Base-by-base conservation (phyloP, 2,329 filamentous ascomycete genomes). In the Cladosporium sp. region DNA sequence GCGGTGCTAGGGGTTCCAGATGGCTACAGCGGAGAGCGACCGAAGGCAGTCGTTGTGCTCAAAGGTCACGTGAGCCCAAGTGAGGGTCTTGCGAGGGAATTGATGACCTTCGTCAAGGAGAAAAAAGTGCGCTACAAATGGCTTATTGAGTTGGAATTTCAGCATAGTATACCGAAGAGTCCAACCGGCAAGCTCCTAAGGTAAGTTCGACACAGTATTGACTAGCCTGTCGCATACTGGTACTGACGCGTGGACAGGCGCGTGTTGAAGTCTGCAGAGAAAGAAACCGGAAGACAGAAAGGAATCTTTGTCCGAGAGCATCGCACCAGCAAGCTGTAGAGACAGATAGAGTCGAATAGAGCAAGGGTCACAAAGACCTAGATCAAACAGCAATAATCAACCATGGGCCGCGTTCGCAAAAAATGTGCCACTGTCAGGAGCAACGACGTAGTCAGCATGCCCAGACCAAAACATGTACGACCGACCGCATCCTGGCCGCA, bases 41-140 rank as follows among this genome's bases (percentile, higher is more conserved):
- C 85, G 0, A 85, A 86, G 73, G 86, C 85, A 0, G 88, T 82
- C 71, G 79, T 88, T 0, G 84, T 87, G 8, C 82, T 70, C 49
- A 68, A 68, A 4, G 57, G 68, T 26, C 65, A 67, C 37, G 63
- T 59, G 6, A 65, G 68, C 16, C 72, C 74, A 33, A 60, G 55
- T 14, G 55, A 59, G 40, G 70, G 67, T 63, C 67, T 78, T 6
- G 81, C 81, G 1, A 73, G 73, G 57, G 82, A 83, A 57, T 82
- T 91, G 53, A 77, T 82, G 57, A 82, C 84, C 69, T 86, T 88
- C 73, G 87, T 92, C 6, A 82, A 85, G 73, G 82, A 86, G 58
- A 88, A 86, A 76, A 89, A 91, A 75, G 87, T 89, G 1, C 81
- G 85, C n/a, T 86, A 91, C 75, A 91, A 91, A 79, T 88, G 86